Evolutionary conservation across 2,329 filamentous ascomycete genomes (phyloP).

Genomic region (Trichoderma cornu-damae): DNA sequence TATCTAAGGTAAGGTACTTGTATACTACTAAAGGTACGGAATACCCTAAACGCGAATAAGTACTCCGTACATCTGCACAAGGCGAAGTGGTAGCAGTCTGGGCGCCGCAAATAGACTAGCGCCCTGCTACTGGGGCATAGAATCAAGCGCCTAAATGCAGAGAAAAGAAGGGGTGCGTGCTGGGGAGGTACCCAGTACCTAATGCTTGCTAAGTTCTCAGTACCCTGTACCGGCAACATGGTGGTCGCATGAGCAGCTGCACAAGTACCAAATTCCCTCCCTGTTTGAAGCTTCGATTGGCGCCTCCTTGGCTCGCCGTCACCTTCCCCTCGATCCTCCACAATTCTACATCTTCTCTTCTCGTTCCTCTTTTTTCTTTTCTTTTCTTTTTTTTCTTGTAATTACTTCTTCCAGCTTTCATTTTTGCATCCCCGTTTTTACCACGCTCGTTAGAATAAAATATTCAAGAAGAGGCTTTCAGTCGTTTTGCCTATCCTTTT

Average conservation of each 20-base stretch:
- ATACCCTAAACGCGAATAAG: too few relatives aligned
- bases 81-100: background rate
- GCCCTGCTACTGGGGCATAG: background rate
- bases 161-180: background rate
- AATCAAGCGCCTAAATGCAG: background rate
- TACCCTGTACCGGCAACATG: background rate
- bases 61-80: background rate
- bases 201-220: background rate
- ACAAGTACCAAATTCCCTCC: constrained; percentile 4
- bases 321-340: constrained; percentile 6
- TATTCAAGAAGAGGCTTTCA: constrained; percentile 2
- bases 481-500: constrained; percentile 5
- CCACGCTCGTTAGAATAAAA: constrained; percentile 10
- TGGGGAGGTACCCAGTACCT: background rate
- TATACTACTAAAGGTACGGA: too few relatives aligned
- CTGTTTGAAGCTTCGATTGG: constrained; percentile 15
- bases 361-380: constrained; percentile 1
- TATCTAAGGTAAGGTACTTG: too few relatives aligned
- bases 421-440: background rate
- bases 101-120: background rate
- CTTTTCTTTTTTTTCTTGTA: background rate
- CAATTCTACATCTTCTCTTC: constrained; percentile 11
- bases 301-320: constrained; percentile 11
- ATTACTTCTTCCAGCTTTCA: background rate
- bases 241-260: background rate